Evolutionary conservation across 805 yeast genomes (phyloP).

Genomic region (Candida odintsovae): DNA sequence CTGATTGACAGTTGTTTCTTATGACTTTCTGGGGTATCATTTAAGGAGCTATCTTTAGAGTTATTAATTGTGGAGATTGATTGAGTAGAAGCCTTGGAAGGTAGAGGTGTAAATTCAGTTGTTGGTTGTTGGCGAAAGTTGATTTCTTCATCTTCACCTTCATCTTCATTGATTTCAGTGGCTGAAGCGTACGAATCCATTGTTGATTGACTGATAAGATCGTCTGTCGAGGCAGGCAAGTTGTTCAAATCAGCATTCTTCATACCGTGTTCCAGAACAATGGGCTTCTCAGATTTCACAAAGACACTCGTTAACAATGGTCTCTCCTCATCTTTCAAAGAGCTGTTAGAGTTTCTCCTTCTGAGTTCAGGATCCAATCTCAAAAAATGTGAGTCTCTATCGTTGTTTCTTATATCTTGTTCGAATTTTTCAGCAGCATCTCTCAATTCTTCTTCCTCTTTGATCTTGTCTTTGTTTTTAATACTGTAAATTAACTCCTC

Average conservation of each 20-base stretch:
- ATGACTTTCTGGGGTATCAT: slow-evolving; percentile 3
- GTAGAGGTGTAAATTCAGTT: background rate
- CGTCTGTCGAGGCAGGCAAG: slow-evolving; percentile 6
- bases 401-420: slow-evolving; percentile 28
- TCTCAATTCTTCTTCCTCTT: slow-evolving; percentile 23
- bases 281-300: slow-evolving; percentile 9
- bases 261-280: slow-evolving; percentile 14
- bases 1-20: slow-evolving; percentile 17
- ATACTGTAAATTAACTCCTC: slow-evolving; percentile 21
- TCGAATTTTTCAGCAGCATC: slow-evolving; percentile 30
- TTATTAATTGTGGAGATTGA: slow-evolving; percentile 18
- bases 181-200: slow-evolving; percentile 20
- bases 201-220: slow-evolving; percentile 13
- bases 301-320: slow-evolving; percentile 10
- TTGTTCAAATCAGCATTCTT: slow-evolving; percentile 7
- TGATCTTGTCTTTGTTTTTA: slow-evolving; percentile 14
- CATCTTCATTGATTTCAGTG: slow-evolving; percentile 16
- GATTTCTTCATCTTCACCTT: slow-evolving; percentile 6
- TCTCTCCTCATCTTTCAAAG: slow-evolving; percentile 23
- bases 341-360: slow-evolving; percentile 22
- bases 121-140: background rate
- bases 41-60: background rate
- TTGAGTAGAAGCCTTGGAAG: slow-evolving; percentile 13
- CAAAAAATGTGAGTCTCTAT: slow-evolving; percentile 14
- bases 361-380: slow-evolving; percentile 22